Evolutionary conservation across 345 rosid genomes (phyloP), one percentile per base, ranked within the genome.

Genomic region (Rhodomyrtus tomentosa): DNA sequence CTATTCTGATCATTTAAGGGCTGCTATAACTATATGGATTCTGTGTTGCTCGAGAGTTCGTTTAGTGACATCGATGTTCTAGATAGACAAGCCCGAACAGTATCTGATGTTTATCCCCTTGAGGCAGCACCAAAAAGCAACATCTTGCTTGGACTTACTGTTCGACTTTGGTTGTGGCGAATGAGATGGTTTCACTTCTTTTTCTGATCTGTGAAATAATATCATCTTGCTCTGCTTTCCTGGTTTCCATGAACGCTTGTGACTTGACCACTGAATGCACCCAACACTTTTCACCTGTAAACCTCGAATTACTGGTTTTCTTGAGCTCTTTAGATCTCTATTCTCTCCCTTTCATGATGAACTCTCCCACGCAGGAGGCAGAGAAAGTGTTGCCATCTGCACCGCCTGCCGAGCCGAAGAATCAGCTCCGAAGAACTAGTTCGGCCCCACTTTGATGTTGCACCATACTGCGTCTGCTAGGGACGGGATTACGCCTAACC

Each of bases 341-440:
- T 62, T 62, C 32, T 62, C 74, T 62, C 74, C 74, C 74, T 62
- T 29, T 32, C 76, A 68, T 68, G 45, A 68, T 32, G 76, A 32
- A 22, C 12, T 68, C 50, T 4, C 62, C 76, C 48, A 29, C 80
- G 82, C 88, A 89, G 89, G 89, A 84, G 5, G 84, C 36, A 14
- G 88, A 86, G 83, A 83, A 83, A 84, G 83, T 72, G 81, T 84
- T 88, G 62, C 85, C 87, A 12, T 50, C 54, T 42, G 58, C 83
- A 56, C 88, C 87, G 1, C 88, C 89, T 58, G 84, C 91, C 0
- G 86, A 89, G 89, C 91, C 85, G 10, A 87, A 83, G 81, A 40
- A 49, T 18, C 83, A 51, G 50, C 88, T 84, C 51, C 88, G 91
- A 73, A 86, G 91, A 81, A 86, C 87, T 32, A 81, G 84, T 85